A percentile compares a stretch with the other conserved stretches of the same genome.
Evolutionary conservation across 1,284 basidiomycete species (phyloP).

Genomic region (Fomitopsis schrenkii): DNA sequence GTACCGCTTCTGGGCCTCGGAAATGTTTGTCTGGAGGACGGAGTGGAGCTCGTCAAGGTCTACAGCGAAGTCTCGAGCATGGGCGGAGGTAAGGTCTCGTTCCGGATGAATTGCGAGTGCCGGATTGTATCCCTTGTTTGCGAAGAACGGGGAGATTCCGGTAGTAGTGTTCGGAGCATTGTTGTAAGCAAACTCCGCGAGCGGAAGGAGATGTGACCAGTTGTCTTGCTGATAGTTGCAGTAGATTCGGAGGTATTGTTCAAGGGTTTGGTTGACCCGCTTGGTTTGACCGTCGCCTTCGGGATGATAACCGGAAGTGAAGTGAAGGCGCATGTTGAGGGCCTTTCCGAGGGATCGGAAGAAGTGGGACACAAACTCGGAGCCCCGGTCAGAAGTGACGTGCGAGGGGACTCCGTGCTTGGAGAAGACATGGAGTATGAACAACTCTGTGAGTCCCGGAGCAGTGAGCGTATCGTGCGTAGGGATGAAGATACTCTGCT

Average conservation of each 20-base stretch:
- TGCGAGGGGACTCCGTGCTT: conserved; percentile 25
- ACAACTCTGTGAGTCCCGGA: conserved; percentile 27
- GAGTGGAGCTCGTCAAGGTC: no score
- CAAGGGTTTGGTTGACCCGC: no score
- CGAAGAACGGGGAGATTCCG: neutral
- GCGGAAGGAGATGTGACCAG: neutral
- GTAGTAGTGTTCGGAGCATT: neutral
- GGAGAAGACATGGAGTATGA: conserved; percentile 25
- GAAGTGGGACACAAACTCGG: neutral
- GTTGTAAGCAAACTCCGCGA: neutral
- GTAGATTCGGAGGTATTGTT: neutral
- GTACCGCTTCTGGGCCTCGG: no score
- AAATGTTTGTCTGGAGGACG: no score
- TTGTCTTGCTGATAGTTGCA: neutral
- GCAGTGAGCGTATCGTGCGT: conserved; percentile 26
- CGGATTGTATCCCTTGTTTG: no score
- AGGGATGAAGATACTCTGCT: conserved; percentile 15
- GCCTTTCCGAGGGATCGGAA: neutral
- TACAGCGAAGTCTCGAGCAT: no score
- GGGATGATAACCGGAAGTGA: neutral
- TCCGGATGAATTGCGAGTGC: no score
- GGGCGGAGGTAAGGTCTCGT: no score
- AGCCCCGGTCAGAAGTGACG: conserved; percentile 28
- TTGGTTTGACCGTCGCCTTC: neutral
- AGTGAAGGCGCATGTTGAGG: neutral